phyloP scores from a whole-genome alignment of 2,329 filamentous ascomycete genomes.

The Pseudogymnoascus destructans region DNA sequence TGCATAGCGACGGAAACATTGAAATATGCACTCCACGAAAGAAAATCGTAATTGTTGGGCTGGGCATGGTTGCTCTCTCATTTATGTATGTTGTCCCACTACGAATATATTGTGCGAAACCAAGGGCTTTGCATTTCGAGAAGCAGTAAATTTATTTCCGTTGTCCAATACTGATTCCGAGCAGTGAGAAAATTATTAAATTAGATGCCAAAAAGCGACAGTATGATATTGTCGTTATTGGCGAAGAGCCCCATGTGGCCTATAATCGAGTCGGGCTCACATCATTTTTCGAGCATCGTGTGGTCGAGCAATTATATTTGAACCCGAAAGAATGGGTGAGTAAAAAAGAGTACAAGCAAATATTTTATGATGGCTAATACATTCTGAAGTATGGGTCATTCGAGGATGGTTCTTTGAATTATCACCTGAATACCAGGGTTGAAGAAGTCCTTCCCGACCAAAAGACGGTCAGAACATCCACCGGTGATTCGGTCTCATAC shows the following conservation, averaged over 20 bases:
- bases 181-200: conserved; percentile 77
- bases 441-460: conserved; percentile 49
- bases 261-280: conserved; percentile 87
- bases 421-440: conserved; percentile 63
- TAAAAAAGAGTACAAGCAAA: not conserved
- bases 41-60: conserved; percentile 66
- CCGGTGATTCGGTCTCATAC: conserved; percentile 58
- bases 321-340: conserved; percentile 72
- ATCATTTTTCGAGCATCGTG: conserved; percentile 75
- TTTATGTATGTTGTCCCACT: conserved; percentile 56
- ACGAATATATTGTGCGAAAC: not conserved
- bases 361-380: conserved; percentile 7
- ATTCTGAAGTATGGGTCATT: conserved; percentile 30
- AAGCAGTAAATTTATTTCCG: not conserved
- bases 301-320: conserved; percentile 77
- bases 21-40: conserved; percentile 33
- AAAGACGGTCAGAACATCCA: conserved; percentile 58
- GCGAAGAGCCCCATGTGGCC: conserved; percentile 75
- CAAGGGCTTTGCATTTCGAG: not conserved
- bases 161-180: not conserved
- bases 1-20: not conserved
- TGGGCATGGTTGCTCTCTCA: conserved; percentile 85
- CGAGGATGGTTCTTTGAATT: conserved; percentile 52
- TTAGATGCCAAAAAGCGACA: conserved; percentile 62
- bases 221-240: conserved; percentile 74